A percentile compares a stretch with the other conserved stretches of the same genome.
Conservation (phyloP, 2,329 filamentous ascomycete genomes). For the Cryphonectria radicalis region DNA sequence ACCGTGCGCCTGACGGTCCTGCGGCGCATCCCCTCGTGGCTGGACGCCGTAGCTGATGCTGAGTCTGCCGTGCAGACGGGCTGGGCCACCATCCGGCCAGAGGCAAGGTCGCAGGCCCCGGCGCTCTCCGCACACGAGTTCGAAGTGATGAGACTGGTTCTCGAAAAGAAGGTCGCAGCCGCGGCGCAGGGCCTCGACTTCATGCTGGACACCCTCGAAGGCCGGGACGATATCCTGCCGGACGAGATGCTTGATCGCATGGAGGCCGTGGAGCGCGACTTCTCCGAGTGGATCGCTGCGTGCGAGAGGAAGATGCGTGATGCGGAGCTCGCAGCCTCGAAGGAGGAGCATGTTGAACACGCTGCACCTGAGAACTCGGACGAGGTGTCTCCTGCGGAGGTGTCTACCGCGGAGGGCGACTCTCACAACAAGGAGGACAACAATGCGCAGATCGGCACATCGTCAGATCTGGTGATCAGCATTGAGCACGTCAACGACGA, state of each 20-base stretch:
- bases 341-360: slow-evolving; percentile 7
- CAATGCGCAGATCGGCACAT: not conserved
- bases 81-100: slow-evolving; percentile 61
- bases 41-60: slow-evolving; percentile 68
- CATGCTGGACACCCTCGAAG: slow-evolving; percentile 87
- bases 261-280: slow-evolving; percentile 77
- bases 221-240: slow-evolving; percentile 80
- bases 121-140: slow-evolving; percentile 52
- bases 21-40: slow-evolving; percentile 70
- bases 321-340: slow-evolving; percentile 54
- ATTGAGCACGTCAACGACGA: slow-evolving; percentile 18
- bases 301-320: slow-evolving; percentile 77
- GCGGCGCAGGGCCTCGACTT: slow-evolving; percentile 77
- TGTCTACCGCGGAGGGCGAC: not conserved
- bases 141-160: slow-evolving; percentile 61
- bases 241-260: slow-evolving; percentile 87
- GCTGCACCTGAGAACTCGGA: not conserved
- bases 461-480: slow-evolving; percentile 18
- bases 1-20: slow-evolving; percentile 75
- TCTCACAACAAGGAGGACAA: not conserved
- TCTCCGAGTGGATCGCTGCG: slow-evolving; percentile 78
- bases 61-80: slow-evolving; percentile 67
- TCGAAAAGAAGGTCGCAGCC: slow-evolving; percentile 71
- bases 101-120: slow-evolving; percentile 28
- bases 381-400: not conserved